Evolutionary conservation across 1,284 basidiomycete genomes (phyloP).

Genomic region (Malassezia equina): DNA sequence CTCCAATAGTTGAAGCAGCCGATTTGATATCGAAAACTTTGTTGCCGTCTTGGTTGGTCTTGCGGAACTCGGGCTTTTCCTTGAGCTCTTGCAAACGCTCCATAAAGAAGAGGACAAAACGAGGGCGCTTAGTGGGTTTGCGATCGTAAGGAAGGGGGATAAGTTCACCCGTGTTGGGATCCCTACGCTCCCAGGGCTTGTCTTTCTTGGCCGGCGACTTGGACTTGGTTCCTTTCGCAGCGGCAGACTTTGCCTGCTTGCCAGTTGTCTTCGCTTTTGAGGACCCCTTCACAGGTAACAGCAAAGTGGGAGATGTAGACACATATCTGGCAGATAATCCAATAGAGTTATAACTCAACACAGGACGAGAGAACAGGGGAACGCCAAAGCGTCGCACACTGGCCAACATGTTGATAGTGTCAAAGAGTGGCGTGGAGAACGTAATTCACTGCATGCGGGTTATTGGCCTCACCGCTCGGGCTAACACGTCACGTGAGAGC

Average conservation of each 20-base stretch:
- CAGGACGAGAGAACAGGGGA: neutral
- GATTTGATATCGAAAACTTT: constrained; percentile 29
- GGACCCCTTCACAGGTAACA: neutral
- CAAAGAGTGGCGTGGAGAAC: neutral
- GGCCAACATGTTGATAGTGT: neutral
- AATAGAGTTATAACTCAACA: neutral
- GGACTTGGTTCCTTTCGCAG: constrained; percentile 5
- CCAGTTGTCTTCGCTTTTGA: neutral
- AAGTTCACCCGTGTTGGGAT: constrained; percentile 16
- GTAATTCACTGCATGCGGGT: neutral
- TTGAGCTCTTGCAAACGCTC: constrained; percentile 29
- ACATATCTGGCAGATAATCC: neutral
- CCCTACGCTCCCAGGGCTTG: constrained; percentile 15
- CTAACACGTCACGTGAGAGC: neutral
- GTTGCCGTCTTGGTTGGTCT: constrained; percentile 25
- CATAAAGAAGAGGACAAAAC: constrained; percentile 36
- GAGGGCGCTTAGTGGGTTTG: constrained; percentile 32
- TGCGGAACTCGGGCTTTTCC: constrained; percentile 24
- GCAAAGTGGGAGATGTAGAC: neutral
- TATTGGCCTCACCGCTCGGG: neutral
- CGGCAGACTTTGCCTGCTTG: neutral
- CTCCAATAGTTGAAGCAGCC: constrained; percentile 24
- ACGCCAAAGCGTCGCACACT: neutral
- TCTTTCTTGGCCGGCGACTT: constrained; percentile 11
- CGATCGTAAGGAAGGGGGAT: constrained; percentile 37